Evolutionary conservation across 2,329 filamentous ascomycete species (phyloP), one percentile per base, ranked within the genome.

Genomic region (Fusarium sp.): DNA sequence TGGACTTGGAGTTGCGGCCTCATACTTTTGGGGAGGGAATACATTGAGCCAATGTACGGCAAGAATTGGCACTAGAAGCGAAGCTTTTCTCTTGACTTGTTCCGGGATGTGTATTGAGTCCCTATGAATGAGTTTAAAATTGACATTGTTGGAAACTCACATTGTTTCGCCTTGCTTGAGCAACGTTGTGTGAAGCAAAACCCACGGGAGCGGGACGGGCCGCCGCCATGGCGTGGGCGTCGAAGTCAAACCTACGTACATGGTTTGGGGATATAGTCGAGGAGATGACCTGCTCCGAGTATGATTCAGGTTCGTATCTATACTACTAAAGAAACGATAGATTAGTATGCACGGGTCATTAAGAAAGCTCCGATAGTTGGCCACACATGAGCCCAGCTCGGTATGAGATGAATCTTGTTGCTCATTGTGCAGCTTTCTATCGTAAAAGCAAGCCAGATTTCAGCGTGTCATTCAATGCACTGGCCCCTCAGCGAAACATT

Each of bases 1-100:
- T 72, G 59, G 62, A 67, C 58, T 58, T 69, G 70, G 71, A 74
- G 70, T 75, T 75, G 71, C 60, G 70, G 69, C 71, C 69, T 71
- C 69, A 61, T 57, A 64, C 55, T 62, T 60, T 67, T 61, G 67
- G 58, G 63, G 43, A 44, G 51, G 65, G 65, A 73, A 49, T 52
- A 52, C 43, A 56, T 62, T 67, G 62, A 61, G 64, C 68, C 43
- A 65, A 59, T 46, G 43, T 21, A 66, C 50, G 50, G 39, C 64
- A 62, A 58, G 50, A 65, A 55, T 57, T 69, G 70, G 66, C 62
- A 69, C 65, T 70, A 71, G 71, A 70, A 73, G 73, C 71, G 64
- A 71, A 69, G 26, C 56, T 57, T 71, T 70, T 65, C 57, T 65
- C 57, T 58, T 60, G 49, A 52, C 67, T 69, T 58, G 60, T 71